Base-by-base conservation (phyloP, 257 asterid species). In the Echium plantagineum region DNA sequence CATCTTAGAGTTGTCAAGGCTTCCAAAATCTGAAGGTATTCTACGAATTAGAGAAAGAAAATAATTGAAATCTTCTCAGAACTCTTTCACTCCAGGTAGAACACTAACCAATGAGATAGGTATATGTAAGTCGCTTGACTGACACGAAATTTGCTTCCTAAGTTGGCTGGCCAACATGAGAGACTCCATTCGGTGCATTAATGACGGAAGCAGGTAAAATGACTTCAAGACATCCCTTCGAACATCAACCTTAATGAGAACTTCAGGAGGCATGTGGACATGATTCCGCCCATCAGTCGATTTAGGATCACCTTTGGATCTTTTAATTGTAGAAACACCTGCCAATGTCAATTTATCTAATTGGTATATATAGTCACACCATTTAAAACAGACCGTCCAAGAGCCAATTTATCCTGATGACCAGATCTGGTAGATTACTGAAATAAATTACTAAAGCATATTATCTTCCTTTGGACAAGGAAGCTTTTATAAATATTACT, bases 131-230 rank as follows among this genome's bases (percentile, higher is more conserved):
- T 68, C n/a, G 55, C 80, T 79, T 51, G 75, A 75, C 64, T 72
- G 74, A 58, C 18, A 63, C 13, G 93, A 73, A 67, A 93, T 79
- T 68, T 83, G 84, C 68, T 83, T 71, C 69, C 86, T 80, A 42
- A 93, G 90, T 73, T 89, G 97, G 78, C 95, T 83, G 46, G 99
- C 95, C 78, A 93, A 74, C 94, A 86, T 93, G 60, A 93, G 78
- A 58, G 91, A 81, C 78, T 86, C 95, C 64, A 89, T 21, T 5
- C 97, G 86, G 74, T 89, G 94, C 96, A 93, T 84, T 66, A 93
- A 26, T 20, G 99, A 93, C 9, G 99, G 99, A 56, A 93, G 75
- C 94, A 93, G 77, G 80, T 93, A 93, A 74, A 83, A 80, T 28
- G 96, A 63, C 65, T 79, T 93, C 74, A 93, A 73, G 64, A 83